Evolutionary conservation across 495 filamentous ascomycete species (phyloP), one percentile per base, ranked within the genome.

Genomic region (Daldinia childiae): DNA sequence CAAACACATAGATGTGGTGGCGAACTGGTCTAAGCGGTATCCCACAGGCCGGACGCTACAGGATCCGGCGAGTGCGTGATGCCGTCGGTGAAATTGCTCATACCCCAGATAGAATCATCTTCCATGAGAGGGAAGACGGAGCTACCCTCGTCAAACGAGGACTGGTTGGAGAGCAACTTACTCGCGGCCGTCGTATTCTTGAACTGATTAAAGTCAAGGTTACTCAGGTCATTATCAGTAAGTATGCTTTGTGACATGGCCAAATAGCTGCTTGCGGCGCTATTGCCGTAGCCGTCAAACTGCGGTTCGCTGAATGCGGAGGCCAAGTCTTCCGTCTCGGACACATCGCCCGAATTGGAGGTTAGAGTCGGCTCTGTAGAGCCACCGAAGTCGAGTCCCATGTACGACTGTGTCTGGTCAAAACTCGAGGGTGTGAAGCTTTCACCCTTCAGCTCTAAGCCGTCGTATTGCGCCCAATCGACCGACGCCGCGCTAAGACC

Each of bases 261-360:
- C 15, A 87, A 78, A 71, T 85, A 86, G 58, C 69, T 78, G 61
- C 74, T 68, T 15, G 89, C 82, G 0, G 83, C 82, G 66, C 54
- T 57, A n/a, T 57, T 32, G 12, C 84, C 74, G 73, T 85, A 88
- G 51, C 82, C 80, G 62, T 87, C 83, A 62, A 85, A 71, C 12
- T 76, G 81, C 68, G 88, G 82, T 57, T 88, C 87, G 64, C 87
- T 85, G 61, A 85, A 83, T 65, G 83, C 86, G n/a, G 84, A 78
- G 51, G 82, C 73, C 72, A 85, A 84, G 55, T 94, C 91, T 59
- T 92, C 91, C 14, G 87, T 87, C 77, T 93, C 91, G 14, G 91
- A 93, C 30, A 91, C 87, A 66, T 93, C 90, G 32, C 91, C 91
- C 2, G 91, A 93, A 8, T 90, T 93, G 3, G 90, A 92, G 2